phyloP scores from a whole-genome alignment of 768 basidiomycete genomes.

The Pleurotus djamor region DNA sequence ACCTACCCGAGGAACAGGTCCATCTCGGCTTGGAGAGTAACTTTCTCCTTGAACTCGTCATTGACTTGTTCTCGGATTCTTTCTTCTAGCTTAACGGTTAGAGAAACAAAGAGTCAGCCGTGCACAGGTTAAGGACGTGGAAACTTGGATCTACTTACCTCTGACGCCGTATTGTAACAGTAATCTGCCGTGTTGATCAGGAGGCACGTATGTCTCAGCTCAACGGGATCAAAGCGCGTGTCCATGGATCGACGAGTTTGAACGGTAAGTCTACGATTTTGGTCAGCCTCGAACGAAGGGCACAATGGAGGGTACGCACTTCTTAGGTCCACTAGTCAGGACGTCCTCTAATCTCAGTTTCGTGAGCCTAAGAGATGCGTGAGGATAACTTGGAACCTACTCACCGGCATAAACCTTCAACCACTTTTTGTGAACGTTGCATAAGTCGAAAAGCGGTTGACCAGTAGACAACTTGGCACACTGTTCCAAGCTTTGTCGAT shows the following conservation, averaged over 20 bases:
- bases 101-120: background rate
- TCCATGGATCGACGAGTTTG: conserved; percentile 73
- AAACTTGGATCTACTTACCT: too few species aligned
- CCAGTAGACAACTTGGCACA: conserved; percentile 90
- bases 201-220: conserved; percentile 82
- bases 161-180: conserved; percentile 86
- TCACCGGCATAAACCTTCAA: conserved; percentile 87
- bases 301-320: conserved; percentile 34
- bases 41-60: conserved; percentile 70
- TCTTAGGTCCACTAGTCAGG: conserved; percentile 68
- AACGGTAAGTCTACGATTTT: conserved; percentile 26
- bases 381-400: conserved; percentile 14
- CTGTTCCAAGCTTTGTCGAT: conserved; percentile 92
- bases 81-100: conserved; percentile 73
- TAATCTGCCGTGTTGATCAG: conserved; percentile 98
- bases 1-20: conserved; percentile 85
- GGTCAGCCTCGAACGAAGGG: background rate
- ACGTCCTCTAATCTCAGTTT: conserved; percentile 70
- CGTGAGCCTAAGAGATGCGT: background rate
- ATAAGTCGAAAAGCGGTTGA: conserved; percentile 79
- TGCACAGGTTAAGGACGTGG: too few species aligned
- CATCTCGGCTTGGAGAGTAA: conserved; percentile 82
- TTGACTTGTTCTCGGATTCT: conserved; percentile 83
- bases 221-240: conserved; percentile 68
- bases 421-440: conserved; percentile 89